Evolutionary conservation across 2,329 filamentous ascomycete genomes (phyloP).

Genomic region (Ciborinia camelliae): DNA sequence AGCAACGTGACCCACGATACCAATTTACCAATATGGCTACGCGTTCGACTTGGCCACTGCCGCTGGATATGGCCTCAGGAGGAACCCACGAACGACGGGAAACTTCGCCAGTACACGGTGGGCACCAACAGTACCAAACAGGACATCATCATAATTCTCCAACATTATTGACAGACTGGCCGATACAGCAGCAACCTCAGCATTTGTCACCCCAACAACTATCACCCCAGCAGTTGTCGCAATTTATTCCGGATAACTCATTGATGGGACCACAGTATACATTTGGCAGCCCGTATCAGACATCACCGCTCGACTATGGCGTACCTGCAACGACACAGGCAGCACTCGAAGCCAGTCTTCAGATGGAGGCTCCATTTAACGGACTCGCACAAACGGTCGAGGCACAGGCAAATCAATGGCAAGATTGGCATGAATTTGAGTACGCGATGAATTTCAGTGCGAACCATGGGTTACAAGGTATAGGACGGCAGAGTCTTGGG

Average conservation of each 20-base stretch:
- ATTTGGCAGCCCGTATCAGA: slow-evolving; percentile 35
- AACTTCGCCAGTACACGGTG: slow-evolving; percentile 42
- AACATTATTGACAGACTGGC: slow-evolving; percentile 57
- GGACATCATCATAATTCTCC: slow-evolving; percentile 47
- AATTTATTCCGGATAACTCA: slow-evolving; percentile 37
- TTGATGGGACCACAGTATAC: slow-evolving; percentile 37
- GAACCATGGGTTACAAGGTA: slow-evolving; percentile 46
- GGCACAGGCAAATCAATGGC: slow-evolving; percentile 59
- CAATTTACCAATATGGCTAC: slow-evolving; percentile 46
- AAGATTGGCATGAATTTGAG: slow-evolving; percentile 78
- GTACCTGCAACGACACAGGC: slow-evolving; percentile 53
- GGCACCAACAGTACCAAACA: slow-evolving; percentile 40
- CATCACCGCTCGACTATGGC: slow-evolving; percentile 34
- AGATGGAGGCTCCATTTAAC: slow-evolving; percentile 61
- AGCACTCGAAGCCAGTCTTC: slow-evolving; percentile 56
- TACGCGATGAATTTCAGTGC: slow-evolving; percentile 56
- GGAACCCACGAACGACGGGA: slow-evolving; percentile 35
- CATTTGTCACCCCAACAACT: slow-evolving; percentile 36
- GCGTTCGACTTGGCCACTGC: slow-evolving; percentile 38
- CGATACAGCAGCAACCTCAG: slow-evolving; percentile 43
- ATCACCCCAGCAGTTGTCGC: slow-evolving; percentile 34
- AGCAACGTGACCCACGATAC: slow-evolving; percentile 54
- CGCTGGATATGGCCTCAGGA: slow-evolving; percentile 37
- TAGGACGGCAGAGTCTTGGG: slow-evolving; percentile 47
- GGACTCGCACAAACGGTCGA: slow-evolving; percentile 56